Percentiles rank a stretch among this genome's conserved stretches.
These are phyloP conservation scores for Emergomyces africanus DNA, from an alignment of 2,329 filamentous ascomycete genomes.

Conservation along the genomic window DNA sequence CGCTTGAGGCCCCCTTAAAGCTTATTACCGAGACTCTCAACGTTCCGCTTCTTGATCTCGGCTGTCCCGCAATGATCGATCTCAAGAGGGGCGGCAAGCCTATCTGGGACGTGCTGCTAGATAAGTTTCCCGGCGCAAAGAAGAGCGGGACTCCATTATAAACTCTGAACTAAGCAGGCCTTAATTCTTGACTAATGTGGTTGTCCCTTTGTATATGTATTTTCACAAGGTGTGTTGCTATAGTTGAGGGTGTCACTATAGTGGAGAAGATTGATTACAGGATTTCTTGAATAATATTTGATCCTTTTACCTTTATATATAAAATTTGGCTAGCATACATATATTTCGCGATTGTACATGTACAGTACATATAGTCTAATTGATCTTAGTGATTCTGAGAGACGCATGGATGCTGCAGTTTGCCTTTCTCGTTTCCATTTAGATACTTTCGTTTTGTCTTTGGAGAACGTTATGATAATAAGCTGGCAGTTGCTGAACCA, in stretches of 20 bases:
- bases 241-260: not conserved
- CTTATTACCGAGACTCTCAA: constrained; percentile 18
- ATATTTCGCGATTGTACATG: not conserved
- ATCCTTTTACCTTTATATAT: not conserved
- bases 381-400: not conserved
- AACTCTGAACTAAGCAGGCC: not conserved
- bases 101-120: constrained; percentile 18
- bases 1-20: constrained; percentile 17
- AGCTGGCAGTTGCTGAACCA: too few relatives aligned
- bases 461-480: too few relatives aligned
- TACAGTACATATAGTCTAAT: not conserved
- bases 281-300: not conserved
- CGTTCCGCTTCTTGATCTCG: constrained; percentile 18
- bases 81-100: constrained; percentile 20
- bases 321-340: not conserved
- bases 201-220: not conserved
- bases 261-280: not conserved
- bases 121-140: constrained; percentile 18
- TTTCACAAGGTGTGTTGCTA: not conserved
- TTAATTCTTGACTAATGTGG: not conserved
- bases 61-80: constrained; percentile 22
- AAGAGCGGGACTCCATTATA: constrained; percentile 8
- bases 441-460: not conserved
- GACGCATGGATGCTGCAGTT: not conserved
- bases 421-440: not conserved